Base-by-base conservation (phyloP, 1,284 basidiomycete species). In the Puccinia triticina region DNA sequence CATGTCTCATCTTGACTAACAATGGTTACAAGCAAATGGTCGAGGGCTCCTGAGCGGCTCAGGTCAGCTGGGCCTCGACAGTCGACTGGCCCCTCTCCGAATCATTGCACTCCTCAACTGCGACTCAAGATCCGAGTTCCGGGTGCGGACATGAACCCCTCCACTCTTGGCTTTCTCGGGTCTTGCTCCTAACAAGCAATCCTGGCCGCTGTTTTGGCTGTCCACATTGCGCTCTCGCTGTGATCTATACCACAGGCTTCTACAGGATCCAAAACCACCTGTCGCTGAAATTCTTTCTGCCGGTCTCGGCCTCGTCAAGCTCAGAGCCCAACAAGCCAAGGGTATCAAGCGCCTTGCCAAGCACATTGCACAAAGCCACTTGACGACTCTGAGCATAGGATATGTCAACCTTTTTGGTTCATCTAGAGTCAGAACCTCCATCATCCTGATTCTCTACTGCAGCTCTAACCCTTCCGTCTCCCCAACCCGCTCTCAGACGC, bases 21-120 rank as follows among this genome's bases (percentile, higher is more conserved):
- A 86, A 96, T 86, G 94, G 94, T n/a, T 99, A 98, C 89, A 99
- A 98, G 87, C 93, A 96, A 29, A 91, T 99, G 21, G 92, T 94
- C 23, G 95, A 93, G n/a, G 95, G 95, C 48, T 82, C 76, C 57
- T 82, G 80, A 73, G 80, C 80, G 26, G 80, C 80, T 11, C 32
- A 69, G 37, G 50, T 82, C 48, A 76, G 72, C 46, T 82, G 80
- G 80, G 80, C 23, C 59, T 82, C 23, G 80, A 82, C 48, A 82
- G 73, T 59, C 80, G 80, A 69, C 32, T 82, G 26, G 80, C 80
- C 57, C 76, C 73, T 48, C 48, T 82, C 12, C 72, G 80, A 1
- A 46, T 82, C 73, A 82, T 82, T 59, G 57, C 73, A 29, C 80
- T 73, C 12, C 80, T 73, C 11, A 82, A 67, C n/a, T 82, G 80